Base-by-base conservation (phyloP, 805 yeast genomes). In the Pichia californica region DNA sequence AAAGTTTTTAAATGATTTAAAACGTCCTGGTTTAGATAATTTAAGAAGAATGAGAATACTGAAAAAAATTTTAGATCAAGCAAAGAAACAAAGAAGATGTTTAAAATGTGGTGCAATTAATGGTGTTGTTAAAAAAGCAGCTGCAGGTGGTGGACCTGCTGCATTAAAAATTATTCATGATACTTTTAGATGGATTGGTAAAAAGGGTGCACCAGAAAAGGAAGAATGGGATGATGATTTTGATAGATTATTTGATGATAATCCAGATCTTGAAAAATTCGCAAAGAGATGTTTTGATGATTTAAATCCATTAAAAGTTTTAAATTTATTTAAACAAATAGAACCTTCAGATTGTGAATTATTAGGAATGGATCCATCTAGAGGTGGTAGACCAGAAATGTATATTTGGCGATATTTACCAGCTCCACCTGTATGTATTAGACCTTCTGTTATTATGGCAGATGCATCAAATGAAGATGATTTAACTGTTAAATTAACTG, bases 371-470 rank as follows among this genome's bases (percentile, higher is more conserved):
- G 93, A 93, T 57, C 77, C 96, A 1, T 74, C 86, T 4, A 76
- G 79, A 53, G 87, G 88, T 31, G 96, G 97, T 37, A 74, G 97
- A 52, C 99, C 98, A 5, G 98, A 91, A 65, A 87, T 84, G 74
- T 93, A 89, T 62, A 78, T 93, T 31, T 93, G 99, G 99, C 77
- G 95, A 58, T 93, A 89, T 60, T 73, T 93, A 43, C 99, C 99
- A 0, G 98, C 98, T 0, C 99, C 99, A 1, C 99, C 99, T 0
- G 97, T 94, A 16, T 93, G 99, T 72, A 93, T 93, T 44, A 78
- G 99, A 52, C 99, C 99, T 3, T 89, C 98, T 5, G 98, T 93
- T 26, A 72, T 81, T 69, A 88, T 87, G 89, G 88, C 86, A 60
- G 94, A 85, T 52, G 76, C 82, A 6, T 83, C 94, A 16, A 93